Evolutionary conservation across 2,329 filamentous ascomycete genomes (phyloP).

Genomic region (Apiospora saccharicola): DNA sequence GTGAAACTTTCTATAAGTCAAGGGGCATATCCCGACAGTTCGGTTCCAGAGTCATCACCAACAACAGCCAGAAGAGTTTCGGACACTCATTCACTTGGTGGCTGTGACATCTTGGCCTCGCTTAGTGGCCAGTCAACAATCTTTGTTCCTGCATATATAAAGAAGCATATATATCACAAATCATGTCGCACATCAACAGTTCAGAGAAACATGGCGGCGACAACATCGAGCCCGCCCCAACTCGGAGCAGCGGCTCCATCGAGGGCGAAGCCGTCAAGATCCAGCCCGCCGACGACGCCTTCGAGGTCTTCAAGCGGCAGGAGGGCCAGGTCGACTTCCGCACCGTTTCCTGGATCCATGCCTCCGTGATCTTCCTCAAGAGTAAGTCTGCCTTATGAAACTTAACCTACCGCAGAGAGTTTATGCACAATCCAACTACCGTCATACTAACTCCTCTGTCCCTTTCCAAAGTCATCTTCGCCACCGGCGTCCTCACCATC

Average conservation of each 20-base stretch:
- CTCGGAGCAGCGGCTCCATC: slow-evolving; percentile 34
- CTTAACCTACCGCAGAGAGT: not conserved
- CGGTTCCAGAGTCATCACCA: not conserved
- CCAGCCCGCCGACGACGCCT: slow-evolving; percentile 37
- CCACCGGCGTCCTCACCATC: slow-evolving; percentile 51
- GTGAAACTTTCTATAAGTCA: slow-evolving; percentile 14
- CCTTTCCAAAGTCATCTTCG: slow-evolving; percentile 46
- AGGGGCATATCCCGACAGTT: slow-evolving; percentile 3
- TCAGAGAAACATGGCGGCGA: slow-evolving; percentile 30
- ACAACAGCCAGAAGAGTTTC: not conserved
- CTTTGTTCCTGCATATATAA: not conserved
- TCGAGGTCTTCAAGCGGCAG: slow-evolving; percentile 54
- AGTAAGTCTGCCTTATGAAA: slow-evolving; percentile 33
- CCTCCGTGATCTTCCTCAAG: slow-evolving; percentile 56
- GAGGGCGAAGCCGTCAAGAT: slow-evolving; percentile 33
- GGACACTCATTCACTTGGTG: not conserved
- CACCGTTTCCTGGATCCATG: slow-evolving; percentile 56
- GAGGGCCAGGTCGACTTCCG: slow-evolving; percentile 54
- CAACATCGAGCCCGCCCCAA: slow-evolving; percentile 32
- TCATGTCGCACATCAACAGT: not conserved
- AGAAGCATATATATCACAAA: not conserved
- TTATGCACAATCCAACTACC: not conserved
- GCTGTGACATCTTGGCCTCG: not conserved
- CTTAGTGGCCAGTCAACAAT: not conserved
- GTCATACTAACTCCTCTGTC: not conserved